Conservation (phyloP, 352 stramenopile species). For the Pythium brachiatum region DNA sequence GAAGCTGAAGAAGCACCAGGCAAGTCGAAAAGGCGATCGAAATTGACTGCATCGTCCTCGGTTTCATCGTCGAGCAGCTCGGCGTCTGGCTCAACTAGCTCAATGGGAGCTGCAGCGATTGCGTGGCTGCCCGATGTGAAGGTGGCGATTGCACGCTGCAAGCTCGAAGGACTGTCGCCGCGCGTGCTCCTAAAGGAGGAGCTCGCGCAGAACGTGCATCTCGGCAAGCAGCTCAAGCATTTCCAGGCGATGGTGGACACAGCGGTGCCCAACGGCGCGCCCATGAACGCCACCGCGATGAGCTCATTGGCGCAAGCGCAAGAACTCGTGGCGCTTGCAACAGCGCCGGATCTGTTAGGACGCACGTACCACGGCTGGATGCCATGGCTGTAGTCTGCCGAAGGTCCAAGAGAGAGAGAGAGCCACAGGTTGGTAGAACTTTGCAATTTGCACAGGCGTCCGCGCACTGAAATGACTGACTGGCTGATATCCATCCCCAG, state of each 20-base stretch:
- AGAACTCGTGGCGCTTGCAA: slow-evolving; percentile 79
- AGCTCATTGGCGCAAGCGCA: slow-evolving; percentile 76
- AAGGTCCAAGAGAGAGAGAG: too few relatives aligned
- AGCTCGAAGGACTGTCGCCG: slow-evolving; percentile 77
- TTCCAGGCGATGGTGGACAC: slow-evolving; percentile 61
- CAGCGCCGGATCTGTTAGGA: slow-evolving; percentile 73
- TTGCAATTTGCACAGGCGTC: too few relatives aligned
- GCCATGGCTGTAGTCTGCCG: slow-evolving; percentile 60
- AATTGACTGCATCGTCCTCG: background rate
- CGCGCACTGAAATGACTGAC: background rate
- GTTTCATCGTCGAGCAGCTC: slow-evolving; percentile 1
- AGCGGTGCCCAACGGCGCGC: slow-evolving; percentile 15
- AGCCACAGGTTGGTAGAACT: too few relatives aligned
- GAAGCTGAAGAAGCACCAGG: background rate
- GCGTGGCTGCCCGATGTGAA: slow-evolving; percentile 77
- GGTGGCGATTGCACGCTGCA: slow-evolving; percentile 67
- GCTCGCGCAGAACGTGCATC: slow-evolving; percentile 60
- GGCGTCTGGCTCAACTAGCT: background rate
- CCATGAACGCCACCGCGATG: slow-evolving; percentile 28
- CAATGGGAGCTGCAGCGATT: slow-evolving; percentile 6
- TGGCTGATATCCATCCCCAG: background rate
- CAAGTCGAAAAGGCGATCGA: slow-evolving; percentile 8
- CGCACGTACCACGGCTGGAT: slow-evolving; percentile 83
- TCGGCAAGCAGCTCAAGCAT: slow-evolving; percentile 49
- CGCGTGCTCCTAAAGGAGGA: slow-evolving; percentile 68